Percentiles rank a stretch among this genome's conserved stretches.
phyloP scores from a whole-genome alignment of 768 basidiomycete genomes.

The Agaricus blazei region DNA sequence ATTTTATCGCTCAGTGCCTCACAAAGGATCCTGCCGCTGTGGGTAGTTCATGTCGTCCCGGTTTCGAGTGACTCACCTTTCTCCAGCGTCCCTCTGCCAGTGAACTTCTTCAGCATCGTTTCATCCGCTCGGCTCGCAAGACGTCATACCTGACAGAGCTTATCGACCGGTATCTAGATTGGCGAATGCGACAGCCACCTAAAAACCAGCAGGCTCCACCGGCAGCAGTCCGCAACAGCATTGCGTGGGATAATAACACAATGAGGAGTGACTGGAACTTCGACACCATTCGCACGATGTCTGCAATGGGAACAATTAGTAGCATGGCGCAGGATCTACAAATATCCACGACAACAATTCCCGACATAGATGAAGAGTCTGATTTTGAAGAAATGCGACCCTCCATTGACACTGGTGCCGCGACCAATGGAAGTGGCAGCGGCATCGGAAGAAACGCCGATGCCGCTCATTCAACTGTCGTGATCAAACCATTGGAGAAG shows the following conservation, averaged over 20 bases:
- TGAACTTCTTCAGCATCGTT: constrained; percentile 90
- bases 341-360: constrained; percentile 51
- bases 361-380: constrained; percentile 38
- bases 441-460: constrained; percentile 46
- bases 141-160: constrained; percentile 83
- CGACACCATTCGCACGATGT: constrained; percentile 71
- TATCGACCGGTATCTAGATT: constrained; percentile 83
- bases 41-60: constrained; percentile 20
- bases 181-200: constrained; percentile 54
- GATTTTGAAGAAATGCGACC: constrained; percentile 38
- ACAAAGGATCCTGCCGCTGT: constrained; percentile 88
- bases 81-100: constrained; percentile 82
- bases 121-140: constrained; percentile 80
- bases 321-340: constrained; percentile 64
- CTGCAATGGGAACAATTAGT: constrained; percentile 74
- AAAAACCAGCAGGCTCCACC: constrained; percentile 50
- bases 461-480: constrained; percentile 66
- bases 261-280: constrained; percentile 96
- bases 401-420: constrained; percentile 58
- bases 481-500: constrained; percentile 46
- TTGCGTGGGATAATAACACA: constrained; percentile 73
- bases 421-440: constrained; percentile 62
- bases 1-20: constrained; percentile 85
- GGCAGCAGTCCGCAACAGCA: constrained; percentile 51
- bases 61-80: constrained; percentile 2